Evolutionary conservation across 116 monocot genomes (phyloP), one percentile per base, ranked within the genome.

Genomic region (Trichopus zeylanicus): DNA sequence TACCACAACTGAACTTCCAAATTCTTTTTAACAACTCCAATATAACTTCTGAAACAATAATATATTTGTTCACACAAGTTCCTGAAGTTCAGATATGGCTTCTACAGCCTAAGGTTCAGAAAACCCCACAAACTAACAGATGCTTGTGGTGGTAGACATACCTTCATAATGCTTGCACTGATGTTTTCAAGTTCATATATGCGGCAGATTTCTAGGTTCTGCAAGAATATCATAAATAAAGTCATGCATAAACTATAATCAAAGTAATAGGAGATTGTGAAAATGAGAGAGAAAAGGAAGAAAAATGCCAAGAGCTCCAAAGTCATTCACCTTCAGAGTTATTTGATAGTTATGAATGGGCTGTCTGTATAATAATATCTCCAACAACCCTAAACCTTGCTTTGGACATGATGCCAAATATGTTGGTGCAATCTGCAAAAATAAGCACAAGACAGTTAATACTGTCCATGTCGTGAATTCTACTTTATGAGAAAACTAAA

Each of bases 171-270:
- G 30, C 55, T 70, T 35, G 75, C 77, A 67, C 91, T 80, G 51
- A 91, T 82, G 63, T 73, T 75, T 13, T 81, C 84, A 51, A 97
- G 82, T 60, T 91, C 97, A 71, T 97, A 91, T 52, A 87, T 68
- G 46, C 84, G 91, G 59, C 97, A 97, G 49, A 97, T 84, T 69
- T 97, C 91, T 42, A 97, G 62, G 73, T 79, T 82, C 95, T 97
- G 67, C 37, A 57, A 73, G 28, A 67, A 61, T 31, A 68, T 7
- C 58, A 29, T n/a, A 63, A 19, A 34, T 34, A 39, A 25, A 42
- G 3, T 29, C 30, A 71, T 60, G 59, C 20, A 29, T 23, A 57
- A 22, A 13, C 42, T 42, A 15, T 59, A 9, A 68, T 30, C 5
- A 16, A 49, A 11, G 22, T 13, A 5, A 52, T 12, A 75, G 55